Evolutionary conservation across 2,329 filamentous ascomycete species (phyloP), one percentile per base, ranked within the genome.

Genomic region (Exophiala oligosperma): DNA sequence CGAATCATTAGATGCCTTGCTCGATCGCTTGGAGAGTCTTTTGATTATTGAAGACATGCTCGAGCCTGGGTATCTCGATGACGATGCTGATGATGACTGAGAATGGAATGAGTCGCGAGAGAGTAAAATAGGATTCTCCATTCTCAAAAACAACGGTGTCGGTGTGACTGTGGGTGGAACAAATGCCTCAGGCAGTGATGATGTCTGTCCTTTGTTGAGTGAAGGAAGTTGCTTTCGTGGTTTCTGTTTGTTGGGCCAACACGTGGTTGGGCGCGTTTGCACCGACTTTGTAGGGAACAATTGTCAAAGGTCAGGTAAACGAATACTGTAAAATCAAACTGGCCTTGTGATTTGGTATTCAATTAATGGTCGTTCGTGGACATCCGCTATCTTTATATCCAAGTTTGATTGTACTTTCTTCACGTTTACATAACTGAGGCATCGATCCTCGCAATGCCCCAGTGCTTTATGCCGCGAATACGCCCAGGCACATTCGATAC

Each of bases 31-130:
- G 28, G 43, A 57, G 17, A 64, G 47, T 28, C 49, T 49, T 21
- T 62, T 59, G 17, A 66, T 49, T 14, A 65, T 2, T 9, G 32
- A 44, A 41, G 52, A 43, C 60, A 63, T 64, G 23, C 35, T 9
- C 28, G 7, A n/a, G 49, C 52, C 32, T 44, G 46, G 37, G 44
- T 48, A 17, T 47, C 49, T n/a, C 17, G 52, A 55, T 44, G 32
- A 12, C 12, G 52, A 52, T 26, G 53, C 50, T 23, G 52, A 44
- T 51, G 52, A 53, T 32, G 44, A 44, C 17, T 49, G 57, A 14
- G 48, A 57, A 47, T 63, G 58, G 38, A 56, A 61, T 38, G 58
- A 56, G 32, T 60, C 24, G 24, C 41, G 49, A 8, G 40, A 41
- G 14, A 53, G 9, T 4, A 60, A 24, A 23, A 60, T 60, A 7